Base-by-base conservation (phyloP, 2,329 filamentous ascomycete genomes). In the Phoma sp. region DNA sequence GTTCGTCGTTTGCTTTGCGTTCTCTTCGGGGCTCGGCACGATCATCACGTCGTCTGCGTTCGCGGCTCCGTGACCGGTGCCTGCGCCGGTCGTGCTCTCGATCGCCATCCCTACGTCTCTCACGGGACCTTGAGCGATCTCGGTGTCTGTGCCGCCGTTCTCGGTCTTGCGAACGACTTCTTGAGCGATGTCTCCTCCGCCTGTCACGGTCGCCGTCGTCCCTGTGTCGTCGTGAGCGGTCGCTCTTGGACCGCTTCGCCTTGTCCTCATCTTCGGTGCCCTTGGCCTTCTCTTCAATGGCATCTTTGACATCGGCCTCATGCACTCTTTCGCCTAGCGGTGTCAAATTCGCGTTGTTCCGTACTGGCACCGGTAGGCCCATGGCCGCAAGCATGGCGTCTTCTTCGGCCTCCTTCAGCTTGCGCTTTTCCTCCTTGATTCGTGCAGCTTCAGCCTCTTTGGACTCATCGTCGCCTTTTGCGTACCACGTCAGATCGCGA, bases 401-500 rank as follows among this genome's bases (percentile, higher is more conserved):
- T 71, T 96, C 91, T 69, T 99, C 95, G 0, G 90, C 91, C 74
- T 96, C 90, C 69, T 96, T 97, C 71, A 97, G 83, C 63, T 83
- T 87, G 64, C 86, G 85, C 65, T 95, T 83, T 75, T 97, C 93
- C 66, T 92, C 89, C 69, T 65, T 70, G 67, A 73, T 64, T 26
- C 89, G 84, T 57, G 85, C 80, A 36, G 80, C 84, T 14, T 76
- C 78, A 40, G 80, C 82, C 65, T 88, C 81, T 56, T 87, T 85
- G 21, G 81, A 76, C 3, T 75, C 79, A 28, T 80, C 83, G n/a
- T 82, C 78, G 42, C 76, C 78, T 67, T 85, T 86, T 6, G 86
- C 81, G 59, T 89, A 89, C 87, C 87, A 87, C 66, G 77, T 78
- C 11, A 89, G 75, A 68, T 89, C 86, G 55, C 86, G 87, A 7